These are phyloP conservation scores for Blastomyces parvus DNA, from an alignment of 2,329 filamentous ascomycete species.

Conservation along the genomic window DNA sequence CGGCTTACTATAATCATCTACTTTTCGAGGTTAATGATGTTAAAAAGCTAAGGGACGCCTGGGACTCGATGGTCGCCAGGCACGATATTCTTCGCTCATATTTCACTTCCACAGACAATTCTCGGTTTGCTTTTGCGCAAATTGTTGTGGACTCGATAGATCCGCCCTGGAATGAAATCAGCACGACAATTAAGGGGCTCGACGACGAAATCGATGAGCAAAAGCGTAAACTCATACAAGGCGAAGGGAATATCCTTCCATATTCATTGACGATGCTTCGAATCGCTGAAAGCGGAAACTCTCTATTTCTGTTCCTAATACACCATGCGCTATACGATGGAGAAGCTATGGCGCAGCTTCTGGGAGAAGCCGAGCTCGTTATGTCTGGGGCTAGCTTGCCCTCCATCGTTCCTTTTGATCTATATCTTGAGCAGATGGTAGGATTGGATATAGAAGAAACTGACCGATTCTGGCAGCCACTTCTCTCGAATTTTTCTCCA, in stretches of 20 bases:
- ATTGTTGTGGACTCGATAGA: conserved; percentile 50
- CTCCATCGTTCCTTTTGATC: conserved; percentile 46
- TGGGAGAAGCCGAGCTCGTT: conserved; percentile 58
- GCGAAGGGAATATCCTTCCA: conserved; percentile 21
- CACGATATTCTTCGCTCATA: conserved; percentile 71
- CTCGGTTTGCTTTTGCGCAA: conserved; percentile 58
- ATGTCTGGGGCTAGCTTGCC: conserved; percentile 43
- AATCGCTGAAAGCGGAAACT: conserved; percentile 10
- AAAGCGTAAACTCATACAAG: conserved; percentile 22
- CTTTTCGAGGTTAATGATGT: conserved; percentile 51
- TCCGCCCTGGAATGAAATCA: conserved; percentile 38
- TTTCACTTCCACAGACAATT: conserved; percentile 57
- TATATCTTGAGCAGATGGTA: conserved; percentile 55
- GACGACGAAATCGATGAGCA: conserved; percentile 40
- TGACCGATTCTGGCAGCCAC: conserved; percentile 56
- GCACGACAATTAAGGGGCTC: conserved; percentile 29
- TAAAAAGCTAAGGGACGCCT: conserved; percentile 47
- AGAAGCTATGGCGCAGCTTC: conserved; percentile 59
- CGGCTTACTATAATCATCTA: conserved; percentile 64
- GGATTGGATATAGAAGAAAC: conserved; percentile 40
- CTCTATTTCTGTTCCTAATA: conserved; percentile 41
- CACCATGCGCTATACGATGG: conserved; percentile 88
- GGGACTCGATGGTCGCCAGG: conserved; percentile 52
- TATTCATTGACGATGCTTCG: conserved; percentile 21
- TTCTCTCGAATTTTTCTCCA: conserved; percentile 46